Evolutionary conservation across 2,329 filamentous ascomycete species (phyloP), one percentile per base, ranked within the genome.

Genomic region (Elsinoe arachidis): DNA sequence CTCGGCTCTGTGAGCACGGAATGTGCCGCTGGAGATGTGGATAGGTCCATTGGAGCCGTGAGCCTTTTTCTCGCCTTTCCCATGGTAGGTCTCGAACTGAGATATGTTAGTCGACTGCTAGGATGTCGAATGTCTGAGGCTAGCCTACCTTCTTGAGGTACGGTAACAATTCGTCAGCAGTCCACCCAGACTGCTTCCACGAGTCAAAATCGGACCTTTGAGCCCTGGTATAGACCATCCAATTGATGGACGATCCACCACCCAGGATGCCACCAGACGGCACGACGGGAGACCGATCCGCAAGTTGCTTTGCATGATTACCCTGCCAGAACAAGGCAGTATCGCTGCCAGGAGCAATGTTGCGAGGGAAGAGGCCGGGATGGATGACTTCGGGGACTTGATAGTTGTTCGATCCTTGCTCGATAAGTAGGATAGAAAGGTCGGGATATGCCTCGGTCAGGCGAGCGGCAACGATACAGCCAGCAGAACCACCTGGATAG

Each of bases 221-320:
- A 10, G 63, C 62, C 46, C 63, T 56, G 44, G 62, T 62, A 43
- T 64, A 64, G 61, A 64, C 67, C 70, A 73, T 70, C 61, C 69
- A 68, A 57, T 73, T 73, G 57, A 73, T 73, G 0, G 69, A 70
- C 19, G 66, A 69, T 5, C 83, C 82, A 5, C 85, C 85, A 15
- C 85, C 85, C 0, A 88, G 73, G 0, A 81, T 77, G 21, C 76
- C 74, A 54, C 74, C 75, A 11, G 64, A 70, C 10, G 72, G 72
- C 5, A 76, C 72, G 19, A 76, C 70, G 2, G 69, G 70, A 57
- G 73, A 72, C n/a, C 78, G 69, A 12, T 73, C 72, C 10, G 46
- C 46, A 2, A 82, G 71, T 19, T 77, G 64, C 35, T 74, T 67
- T 0, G 74, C 73, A 30, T 74, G 64, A 39, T 76, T 76, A 2